Base-by-base conservation (phyloP, 2,329 filamentous ascomycete species). In the Alternaria arborescens region DNA sequence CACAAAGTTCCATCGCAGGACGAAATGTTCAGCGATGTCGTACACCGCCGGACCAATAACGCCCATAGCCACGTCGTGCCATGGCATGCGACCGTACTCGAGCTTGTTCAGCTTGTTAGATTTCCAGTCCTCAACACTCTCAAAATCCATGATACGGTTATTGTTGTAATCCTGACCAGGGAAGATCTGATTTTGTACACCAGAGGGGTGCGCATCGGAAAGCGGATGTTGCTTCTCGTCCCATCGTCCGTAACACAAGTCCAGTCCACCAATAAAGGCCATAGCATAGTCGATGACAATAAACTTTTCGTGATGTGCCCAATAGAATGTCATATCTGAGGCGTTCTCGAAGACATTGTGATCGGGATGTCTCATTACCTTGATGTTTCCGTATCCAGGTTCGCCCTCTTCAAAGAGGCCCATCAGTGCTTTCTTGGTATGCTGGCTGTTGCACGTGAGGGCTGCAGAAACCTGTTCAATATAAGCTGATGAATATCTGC, bases 91-190 rank as follows among this genome's bases (percentile, higher is more conserved):
- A 8, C 94, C 94, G 71, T 90, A 96, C 50, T 97, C 92, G 3
- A 91, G 89, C 80, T 98, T 98, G 78, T 89, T 93, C 16, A 98
- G 83, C 76, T 97, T 93, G 68, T 99, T 98, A 51, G 90, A 87
- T 78, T 95, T 93, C 94, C 94, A 98, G 74, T 97, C 90, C 30
- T 91, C 79, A 1, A 98, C 95, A 32, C 90, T 91, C 70, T 97
- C 86, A 77, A 98, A 99, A 73, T 99, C 95, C 90, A 97, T 91
- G 69, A 98, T 89, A 38, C 94, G 88, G 77, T 97, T 97, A 79
- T 98, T 98, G 79, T 98, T 98, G 83, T 96, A 98, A 72, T 99
- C 95, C 75, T 99, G 95, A 0, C 95, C 95, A 0, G 95, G 94
- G 85, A 93, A 99, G 20, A 97, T 84, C 77, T 97, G 94, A 55